These are phyloP conservation scores for Truncatella angustata DNA, from an alignment of 2,329 filamentous ascomycete genomes.

Conservation along the genomic window DNA sequence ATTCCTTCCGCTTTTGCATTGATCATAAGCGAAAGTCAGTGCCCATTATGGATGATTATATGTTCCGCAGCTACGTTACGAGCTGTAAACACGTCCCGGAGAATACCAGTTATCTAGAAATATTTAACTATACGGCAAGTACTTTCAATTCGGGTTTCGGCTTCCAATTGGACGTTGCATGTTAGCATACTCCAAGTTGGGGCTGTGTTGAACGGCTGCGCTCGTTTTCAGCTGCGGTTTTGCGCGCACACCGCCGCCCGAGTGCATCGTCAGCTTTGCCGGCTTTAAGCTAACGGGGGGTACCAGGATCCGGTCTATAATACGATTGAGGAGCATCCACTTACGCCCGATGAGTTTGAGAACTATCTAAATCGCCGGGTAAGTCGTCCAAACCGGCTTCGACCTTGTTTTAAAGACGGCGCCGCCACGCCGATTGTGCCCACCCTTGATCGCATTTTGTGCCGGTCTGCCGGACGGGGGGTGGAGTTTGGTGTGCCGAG, in stretches of 20 bases:
- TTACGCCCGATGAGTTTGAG: constrained; percentile 54
- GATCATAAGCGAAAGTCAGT: not conserved
- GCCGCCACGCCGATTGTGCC: not conserved
- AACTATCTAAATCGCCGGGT: constrained; percentile 54
- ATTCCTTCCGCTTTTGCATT: not conserved
- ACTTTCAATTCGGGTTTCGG: not conserved
- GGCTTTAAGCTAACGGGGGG: not conserved
- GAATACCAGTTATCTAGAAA: constrained; percentile 54
- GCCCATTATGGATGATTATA: constrained; percentile 54
- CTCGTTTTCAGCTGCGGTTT: not conserved
- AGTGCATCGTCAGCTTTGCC: not conserved
- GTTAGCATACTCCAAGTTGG: not conserved
- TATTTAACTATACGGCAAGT: constrained; percentile 58
- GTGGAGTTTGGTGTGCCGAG: constrained; percentile 4
- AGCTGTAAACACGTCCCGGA: constrained; percentile 49
- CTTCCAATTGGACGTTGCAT: not conserved
- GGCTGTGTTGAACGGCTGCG: not conserved
- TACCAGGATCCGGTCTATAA: constrained; percentile 49
- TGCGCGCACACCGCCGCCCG: not conserved
- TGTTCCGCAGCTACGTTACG: constrained; percentile 49
- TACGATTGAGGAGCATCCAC: constrained; percentile 47
- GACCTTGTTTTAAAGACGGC: not conserved
- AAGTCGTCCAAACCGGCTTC: constrained; percentile 21
- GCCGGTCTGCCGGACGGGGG: constrained; percentile 1
- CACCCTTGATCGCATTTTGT: not conserved